Conservation (phyloP, 1,284 basidiomycete species). For the Tylopilus sp. region DNA sequence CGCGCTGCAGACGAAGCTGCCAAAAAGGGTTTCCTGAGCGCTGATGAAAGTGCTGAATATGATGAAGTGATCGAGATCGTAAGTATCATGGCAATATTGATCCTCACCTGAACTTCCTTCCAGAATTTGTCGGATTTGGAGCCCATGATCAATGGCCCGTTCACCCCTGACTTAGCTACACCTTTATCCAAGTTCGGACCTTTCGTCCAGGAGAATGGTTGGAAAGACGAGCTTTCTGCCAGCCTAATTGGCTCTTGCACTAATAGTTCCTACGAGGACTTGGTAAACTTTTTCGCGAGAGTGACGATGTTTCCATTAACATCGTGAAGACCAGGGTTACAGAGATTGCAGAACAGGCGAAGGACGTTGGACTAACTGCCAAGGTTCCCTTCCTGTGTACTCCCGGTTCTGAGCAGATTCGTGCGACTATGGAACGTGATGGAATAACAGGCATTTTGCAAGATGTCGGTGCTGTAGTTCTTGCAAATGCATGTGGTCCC, state of each 20-base stretch:
- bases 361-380: conserved; percentile 72
- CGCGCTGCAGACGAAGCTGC: conserved; percentile 85
- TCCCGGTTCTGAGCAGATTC: conserved; percentile 95
- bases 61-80: conserved; percentile 95
- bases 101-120: neutral
- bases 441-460: conserved; percentile 77
- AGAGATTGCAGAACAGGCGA: conserved; percentile 87
- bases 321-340: conserved; percentile 60
- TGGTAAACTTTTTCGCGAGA: conserved; percentile 47
- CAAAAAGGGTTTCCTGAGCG: conserved; percentile 67
- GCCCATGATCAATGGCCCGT: conserved; percentile 95
- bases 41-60: conserved; percentile 91
- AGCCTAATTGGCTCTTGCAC: conserved; percentile 96
- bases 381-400: conserved; percentile 96
- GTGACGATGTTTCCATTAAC: conserved; percentile 10
- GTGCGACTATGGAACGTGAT: conserved; percentile 96
- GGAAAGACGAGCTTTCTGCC: conserved; percentile 89
- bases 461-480: conserved; percentile 84
- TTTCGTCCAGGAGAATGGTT: conserved; percentile 79
- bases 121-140: conserved; percentile 89
- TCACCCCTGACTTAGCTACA: conserved; percentile 95
- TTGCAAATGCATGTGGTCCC: conserved; percentile 98
- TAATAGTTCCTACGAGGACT: conserved; percentile 94
- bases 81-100: conserved; percentile 28
- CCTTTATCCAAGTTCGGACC: conserved; percentile 87